These are phyloP conservation scores for Thymus mandschuricus DNA, from an alignment of 257 asterid species.

Conservation along the genomic window DNA sequence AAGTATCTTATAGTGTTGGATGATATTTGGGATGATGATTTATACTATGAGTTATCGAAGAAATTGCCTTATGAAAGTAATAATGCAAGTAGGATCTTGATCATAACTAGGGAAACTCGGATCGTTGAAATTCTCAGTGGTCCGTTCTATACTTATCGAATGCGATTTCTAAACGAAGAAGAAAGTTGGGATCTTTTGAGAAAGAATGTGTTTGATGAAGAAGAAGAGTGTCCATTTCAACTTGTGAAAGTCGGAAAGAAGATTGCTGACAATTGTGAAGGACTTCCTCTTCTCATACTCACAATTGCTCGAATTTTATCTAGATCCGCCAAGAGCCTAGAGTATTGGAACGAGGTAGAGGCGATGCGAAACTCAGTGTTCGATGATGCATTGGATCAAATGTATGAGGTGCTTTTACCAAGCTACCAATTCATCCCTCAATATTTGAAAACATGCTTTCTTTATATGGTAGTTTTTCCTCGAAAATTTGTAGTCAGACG, in stretches of 20 bases:
- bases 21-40: neutral
- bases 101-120: neutral
- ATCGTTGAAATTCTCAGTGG: too few species aligned
- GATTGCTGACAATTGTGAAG: constrained; percentile 19
- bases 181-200: neutral
- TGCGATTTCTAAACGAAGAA: neutral
- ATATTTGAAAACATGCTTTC: neutral
- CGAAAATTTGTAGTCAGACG: too few species aligned
- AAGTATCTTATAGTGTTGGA: neutral
- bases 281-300: constrained; percentile 33
- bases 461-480: neutral
- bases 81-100: neutral
- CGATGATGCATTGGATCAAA: neutral
- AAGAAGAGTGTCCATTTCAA: neutral
- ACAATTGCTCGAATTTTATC: constrained; percentile 19
- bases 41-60: too few species aligned
- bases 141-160: neutral
- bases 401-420: neutral
- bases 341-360: constrained; percentile 24
- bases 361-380: neutral
- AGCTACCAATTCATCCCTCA: constrained; percentile 31
- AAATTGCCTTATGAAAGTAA: too few species aligned
- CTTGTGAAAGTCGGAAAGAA: neutral
- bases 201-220: neutral
- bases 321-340: neutral